Conservation (phyloP, 129 eudicot species). For the Saussurea involucrata region DNA sequence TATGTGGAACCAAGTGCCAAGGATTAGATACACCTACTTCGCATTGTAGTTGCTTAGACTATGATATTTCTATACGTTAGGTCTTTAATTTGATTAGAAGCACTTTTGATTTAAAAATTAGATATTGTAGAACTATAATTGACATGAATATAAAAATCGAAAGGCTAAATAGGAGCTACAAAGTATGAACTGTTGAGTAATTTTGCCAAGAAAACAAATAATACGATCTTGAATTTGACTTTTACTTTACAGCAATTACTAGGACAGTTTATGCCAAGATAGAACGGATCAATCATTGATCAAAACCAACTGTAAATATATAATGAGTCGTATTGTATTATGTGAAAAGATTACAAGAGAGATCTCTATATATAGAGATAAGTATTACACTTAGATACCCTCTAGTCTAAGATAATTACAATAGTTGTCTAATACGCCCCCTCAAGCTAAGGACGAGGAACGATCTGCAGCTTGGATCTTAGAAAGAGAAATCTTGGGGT, state of each 20-base stretch:
- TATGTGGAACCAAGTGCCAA: not conserved
- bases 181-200: not conserved
- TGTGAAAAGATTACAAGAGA: too few relatives aligned
- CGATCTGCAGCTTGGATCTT: too few relatives aligned
- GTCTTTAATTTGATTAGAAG: not conserved
- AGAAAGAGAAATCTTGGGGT: too few relatives aligned
- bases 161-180: not conserved
- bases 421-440: too few relatives aligned
- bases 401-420: too few relatives aligned
- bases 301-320: constrained; percentile 1
- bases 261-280: not conserved
- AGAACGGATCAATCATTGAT: not conserved
- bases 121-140: not conserved
- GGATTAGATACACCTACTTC: not conserved
- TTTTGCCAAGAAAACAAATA: not conserved
- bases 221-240: not conserved
- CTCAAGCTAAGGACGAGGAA: too few relatives aligned
- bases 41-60: not conserved
- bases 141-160: not conserved
- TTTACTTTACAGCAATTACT: not conserved
- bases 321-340: too few relatives aligned
- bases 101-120: not conserved
- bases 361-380: too few relatives aligned
- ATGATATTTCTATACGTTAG: not conserved
- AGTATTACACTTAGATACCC: too few relatives aligned